Evolutionary conservation across 768 basidiomycete genomes (phyloP).

Genomic region (Pleurotus citrinopileatus): DNA sequence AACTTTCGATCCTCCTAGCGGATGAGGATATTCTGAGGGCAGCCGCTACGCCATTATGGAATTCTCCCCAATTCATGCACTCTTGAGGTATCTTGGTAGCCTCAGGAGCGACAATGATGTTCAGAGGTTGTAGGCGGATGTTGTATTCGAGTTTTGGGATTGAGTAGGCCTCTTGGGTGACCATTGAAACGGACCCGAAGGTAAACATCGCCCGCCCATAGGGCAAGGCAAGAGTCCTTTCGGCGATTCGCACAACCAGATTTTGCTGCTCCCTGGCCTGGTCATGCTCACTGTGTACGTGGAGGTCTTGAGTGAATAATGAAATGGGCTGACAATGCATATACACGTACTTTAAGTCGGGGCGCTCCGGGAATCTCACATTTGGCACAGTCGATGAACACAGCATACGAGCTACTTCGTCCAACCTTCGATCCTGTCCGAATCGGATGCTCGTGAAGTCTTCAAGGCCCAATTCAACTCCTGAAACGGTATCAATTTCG

Average conservation of each 20-base stretch:
- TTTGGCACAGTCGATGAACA: slow-evolving; percentile 73
- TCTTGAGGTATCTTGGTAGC: slow-evolving; percentile 72
- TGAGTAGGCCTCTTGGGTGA: slow-evolving; percentile 73
- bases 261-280: slow-evolving; percentile 82
- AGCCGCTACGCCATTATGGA: slow-evolving; percentile 95
- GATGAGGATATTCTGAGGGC: slow-evolving; percentile 80
- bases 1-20: slow-evolving; percentile 79
- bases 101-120: slow-evolving; percentile 62
- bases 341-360: slow-evolving; percentile 61
- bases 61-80: slow-evolving; percentile 88
- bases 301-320: slow-evolving; percentile 12
- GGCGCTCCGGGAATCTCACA: slow-evolving; percentile 62
- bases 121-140: slow-evolving; percentile 72
- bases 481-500: slow-evolving; percentile 58
- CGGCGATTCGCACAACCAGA: slow-evolving; percentile 76
- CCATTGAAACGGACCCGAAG: slow-evolving; percentile 74
- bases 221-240: slow-evolving; percentile 86
- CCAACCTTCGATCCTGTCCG: slow-evolving; percentile 83
- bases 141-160: slow-evolving; percentile 80
- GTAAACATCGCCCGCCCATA: slow-evolving; percentile 92
- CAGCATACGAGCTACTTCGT: slow-evolving; percentile 90
- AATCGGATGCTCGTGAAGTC: slow-evolving; percentile 85
- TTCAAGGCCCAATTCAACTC: slow-evolving; percentile 69
- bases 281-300: slow-evolving; percentile 81
- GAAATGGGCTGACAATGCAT: not conserved